Conservation (phyloP, 345 rosid species). For the Salix udensis region DNA sequence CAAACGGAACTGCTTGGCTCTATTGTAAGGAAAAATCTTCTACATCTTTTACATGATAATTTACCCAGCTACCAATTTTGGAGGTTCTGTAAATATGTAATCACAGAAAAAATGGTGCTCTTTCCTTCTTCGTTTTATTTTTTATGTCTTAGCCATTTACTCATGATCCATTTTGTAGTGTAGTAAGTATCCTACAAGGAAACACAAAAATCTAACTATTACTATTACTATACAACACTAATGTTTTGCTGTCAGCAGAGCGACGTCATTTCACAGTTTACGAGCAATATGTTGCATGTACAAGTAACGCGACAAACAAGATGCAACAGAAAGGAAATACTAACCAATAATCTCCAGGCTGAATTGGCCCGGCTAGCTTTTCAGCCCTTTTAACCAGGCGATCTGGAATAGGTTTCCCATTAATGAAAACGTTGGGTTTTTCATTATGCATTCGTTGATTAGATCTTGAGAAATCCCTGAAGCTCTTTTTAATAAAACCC, state of each 20-base stretch:
- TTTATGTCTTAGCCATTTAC: not conserved
- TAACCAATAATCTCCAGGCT: slow-evolving; percentile 34
- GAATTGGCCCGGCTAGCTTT: slow-evolving; percentile 27
- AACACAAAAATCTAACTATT: not conserved
- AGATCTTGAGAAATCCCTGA: slow-evolving; percentile 11
- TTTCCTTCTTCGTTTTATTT: not conserved
- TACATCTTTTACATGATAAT: not conserved
- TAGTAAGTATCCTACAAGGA: not conserved
- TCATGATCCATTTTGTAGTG: not conserved
- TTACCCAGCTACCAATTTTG: not conserved
- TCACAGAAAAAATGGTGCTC: not conserved
- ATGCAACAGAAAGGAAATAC: not conserved
- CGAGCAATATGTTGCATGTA: not conserved
- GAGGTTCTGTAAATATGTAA: not conserved
- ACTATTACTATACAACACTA: not conserved
- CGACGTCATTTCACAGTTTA: not conserved
- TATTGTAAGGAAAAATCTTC: not conserved
- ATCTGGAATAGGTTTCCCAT: slow-evolving; percentile 23
- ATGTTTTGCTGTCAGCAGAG: not conserved
- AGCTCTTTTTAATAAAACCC: slow-evolving; percentile 18
- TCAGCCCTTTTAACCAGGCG: slow-evolving; percentile 18
- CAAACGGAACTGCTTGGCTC: not conserved
- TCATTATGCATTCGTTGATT: slow-evolving; percentile 3
- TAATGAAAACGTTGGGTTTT: slow-evolving; percentile 14
- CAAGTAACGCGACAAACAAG: not conserved